Evolutionary conservation across 2,329 filamentous ascomycete species (phyloP).

Genomic region (Talaromyces sp.): DNA sequence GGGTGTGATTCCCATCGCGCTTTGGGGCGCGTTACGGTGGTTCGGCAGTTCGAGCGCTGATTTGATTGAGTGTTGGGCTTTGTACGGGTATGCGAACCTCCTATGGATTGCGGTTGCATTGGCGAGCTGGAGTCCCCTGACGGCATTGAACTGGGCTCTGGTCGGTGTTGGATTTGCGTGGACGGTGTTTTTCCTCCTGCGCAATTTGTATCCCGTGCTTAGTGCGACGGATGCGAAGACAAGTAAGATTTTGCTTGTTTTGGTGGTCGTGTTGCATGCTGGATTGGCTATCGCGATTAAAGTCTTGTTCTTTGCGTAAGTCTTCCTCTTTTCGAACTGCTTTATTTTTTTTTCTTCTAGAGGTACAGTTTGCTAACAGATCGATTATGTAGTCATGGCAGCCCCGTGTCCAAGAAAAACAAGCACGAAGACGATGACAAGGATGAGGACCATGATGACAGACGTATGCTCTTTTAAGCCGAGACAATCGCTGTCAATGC

Average conservation of each 20-base stretch:
- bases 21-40: constrained; percentile 89
- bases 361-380: constrained; percentile 18
- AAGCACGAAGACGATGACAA: constrained; percentile 33
- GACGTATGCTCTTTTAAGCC: constrained; percentile 31
- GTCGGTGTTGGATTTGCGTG: constrained; percentile 80
- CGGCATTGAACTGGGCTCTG: constrained; percentile 88
- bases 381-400: constrained; percentile 53
- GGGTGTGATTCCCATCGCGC: constrained; percentile 72
- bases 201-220: constrained; percentile 86
- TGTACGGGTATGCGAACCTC: constrained; percentile 95
- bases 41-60: constrained; percentile 93
- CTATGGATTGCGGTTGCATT: constrained; percentile 95
- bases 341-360: background rate
- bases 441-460: constrained; percentile 23
- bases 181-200: constrained; percentile 76
- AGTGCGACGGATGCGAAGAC: constrained; percentile 89
- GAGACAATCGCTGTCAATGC: background rate
- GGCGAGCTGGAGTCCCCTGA: constrained; percentile 83
- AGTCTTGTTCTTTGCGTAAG: constrained; percentile 85
- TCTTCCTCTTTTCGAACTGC: constrained; percentile 22
- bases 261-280: constrained; percentile 80
- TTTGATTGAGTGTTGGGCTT: constrained; percentile 87
- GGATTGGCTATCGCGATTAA: constrained; percentile 93
- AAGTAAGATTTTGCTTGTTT: constrained; percentile 78
- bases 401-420: constrained; percentile 52